Conservation (phyloP, 768 basidiomycete genomes). For the Termitomyces bulborhizus region DNA sequence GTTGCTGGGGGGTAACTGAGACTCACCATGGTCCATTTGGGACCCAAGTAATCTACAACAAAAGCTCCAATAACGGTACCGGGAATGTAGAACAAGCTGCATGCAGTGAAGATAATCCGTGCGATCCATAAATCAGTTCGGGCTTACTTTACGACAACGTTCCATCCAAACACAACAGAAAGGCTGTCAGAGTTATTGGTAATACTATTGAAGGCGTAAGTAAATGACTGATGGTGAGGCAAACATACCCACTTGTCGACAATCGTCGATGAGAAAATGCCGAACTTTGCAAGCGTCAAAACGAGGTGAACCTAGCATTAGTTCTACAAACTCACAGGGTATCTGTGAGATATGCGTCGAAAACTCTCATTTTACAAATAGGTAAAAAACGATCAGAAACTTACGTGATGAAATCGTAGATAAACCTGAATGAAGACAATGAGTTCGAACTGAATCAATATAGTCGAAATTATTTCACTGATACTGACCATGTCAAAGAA, state of each 20-base stretch:
- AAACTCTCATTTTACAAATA: background rate
- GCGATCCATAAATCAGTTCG: background rate
- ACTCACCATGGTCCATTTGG: conserved; percentile 68
- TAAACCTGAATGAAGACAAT: background rate
- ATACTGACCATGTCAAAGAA: conserved; percentile 61
- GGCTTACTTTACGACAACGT: conserved; percentile 73
- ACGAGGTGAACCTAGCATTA: background rate
- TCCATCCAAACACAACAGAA: conserved; percentile 73
- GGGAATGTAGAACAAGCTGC: conserved; percentile 33
- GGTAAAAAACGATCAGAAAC: conserved; percentile 16
- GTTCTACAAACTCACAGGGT: conserved; percentile 44
- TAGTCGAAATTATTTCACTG: background rate
- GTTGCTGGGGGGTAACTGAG: background rate
- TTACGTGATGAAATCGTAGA: conserved; percentile 23
- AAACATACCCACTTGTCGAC: conserved; percentile 44
- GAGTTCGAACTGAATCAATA: background rate
- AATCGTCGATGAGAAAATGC: conserved; percentile 75
- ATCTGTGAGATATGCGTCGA: conserved; percentile 27
- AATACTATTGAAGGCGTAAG: conserved; percentile 34
- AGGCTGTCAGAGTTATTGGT: conserved; percentile 49
- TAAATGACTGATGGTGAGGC: background rate
- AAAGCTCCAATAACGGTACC: conserved; percentile 69
- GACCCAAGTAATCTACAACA: conserved; percentile 67
- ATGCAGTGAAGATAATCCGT: conserved; percentile 7
- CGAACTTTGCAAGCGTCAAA: conserved; percentile 43